phyloP scores from a whole-genome alignment of 2,329 filamentous ascomycete genomes.

The Alternaria arbusti region DNA sequence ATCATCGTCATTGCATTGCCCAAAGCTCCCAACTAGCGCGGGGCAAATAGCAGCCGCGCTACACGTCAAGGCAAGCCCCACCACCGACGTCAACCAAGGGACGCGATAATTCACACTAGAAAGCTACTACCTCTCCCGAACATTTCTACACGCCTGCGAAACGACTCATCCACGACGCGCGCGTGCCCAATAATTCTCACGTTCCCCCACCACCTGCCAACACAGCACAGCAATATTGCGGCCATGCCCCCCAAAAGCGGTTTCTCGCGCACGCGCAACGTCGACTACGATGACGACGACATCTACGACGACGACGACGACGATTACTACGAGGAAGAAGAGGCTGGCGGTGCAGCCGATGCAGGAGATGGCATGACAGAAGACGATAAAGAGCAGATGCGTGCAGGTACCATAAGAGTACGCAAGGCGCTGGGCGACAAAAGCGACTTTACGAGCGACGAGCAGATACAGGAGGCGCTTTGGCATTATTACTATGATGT shows the following conservation, averaged over 20 bases:
- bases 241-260: slow-evolving; percentile 45
- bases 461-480: slow-evolving; percentile 84
- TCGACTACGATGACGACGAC: slow-evolving; percentile 60
- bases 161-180: neutral
- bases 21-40: slow-evolving; percentile 17
- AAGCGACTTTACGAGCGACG: slow-evolving; percentile 65
- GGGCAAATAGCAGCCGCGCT: slow-evolving; percentile 19
- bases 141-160: neutral
- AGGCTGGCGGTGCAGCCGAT: slow-evolving; percentile 30
- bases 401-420: slow-evolving; percentile 70
- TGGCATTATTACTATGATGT: slow-evolving; percentile 98
- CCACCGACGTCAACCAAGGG: slow-evolving; percentile 14
- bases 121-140: neutral
- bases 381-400: slow-evolving; percentile 60
- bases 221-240: no score
- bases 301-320: slow-evolving; percentile 60
- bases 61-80: slow-evolving; percentile 21
- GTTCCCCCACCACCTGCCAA: no score
- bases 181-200: no score
- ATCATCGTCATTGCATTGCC: neutral
- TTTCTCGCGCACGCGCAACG: slow-evolving; percentile 54
- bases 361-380: slow-evolving; percentile 31
- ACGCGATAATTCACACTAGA: slow-evolving; percentile 2
- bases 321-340: slow-evolving; percentile 47
- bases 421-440: slow-evolving; percentile 66